Evolutionary conservation across 2,329 filamentous ascomycete genomes (phyloP).

Genomic region (Samsoniella hepiali): DNA sequence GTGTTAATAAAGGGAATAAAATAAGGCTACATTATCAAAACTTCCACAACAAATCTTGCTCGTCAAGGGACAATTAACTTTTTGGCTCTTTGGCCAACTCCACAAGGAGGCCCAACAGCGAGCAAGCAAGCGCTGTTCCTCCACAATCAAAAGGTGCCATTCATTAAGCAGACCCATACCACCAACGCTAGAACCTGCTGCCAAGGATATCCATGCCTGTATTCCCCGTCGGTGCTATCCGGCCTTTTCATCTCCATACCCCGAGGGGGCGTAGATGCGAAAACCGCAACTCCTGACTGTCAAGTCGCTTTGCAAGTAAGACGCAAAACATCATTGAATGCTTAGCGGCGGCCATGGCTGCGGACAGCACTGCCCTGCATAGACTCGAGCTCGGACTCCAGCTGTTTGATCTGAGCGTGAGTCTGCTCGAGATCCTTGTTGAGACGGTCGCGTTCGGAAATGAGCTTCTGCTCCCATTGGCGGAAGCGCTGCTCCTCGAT

Average conservation of each 20-base stretch:
- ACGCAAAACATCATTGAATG: neutral
- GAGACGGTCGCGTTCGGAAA: slow-evolving; percentile 94
- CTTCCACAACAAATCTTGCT: slow-evolving; percentile 26
- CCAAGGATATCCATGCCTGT: slow-evolving; percentile 32
- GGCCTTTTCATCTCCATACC: slow-evolving; percentile 35
- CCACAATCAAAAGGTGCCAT: slow-evolving; percentile 12
- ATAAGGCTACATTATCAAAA: slow-evolving; percentile 38
- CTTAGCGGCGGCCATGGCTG: slow-evolving; percentile 87
- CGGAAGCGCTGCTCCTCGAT: slow-evolving; percentile 99
- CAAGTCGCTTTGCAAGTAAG: slow-evolving; percentile 26
- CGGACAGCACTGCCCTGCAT: slow-evolving; percentile 89
- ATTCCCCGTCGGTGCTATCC: slow-evolving; percentile 23
- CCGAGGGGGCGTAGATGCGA: slow-evolving; percentile 30
- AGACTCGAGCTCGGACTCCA: slow-evolving; percentile 87
- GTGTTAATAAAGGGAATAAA: slow-evolving; percentile 30
- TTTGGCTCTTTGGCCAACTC: slow-evolving; percentile 14
- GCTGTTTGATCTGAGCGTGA: slow-evolving; percentile 87
- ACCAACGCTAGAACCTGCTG: neutral
- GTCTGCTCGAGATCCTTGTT: slow-evolving; percentile 99
- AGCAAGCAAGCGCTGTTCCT: slow-evolving; percentile 18
- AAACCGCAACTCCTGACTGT: slow-evolving; percentile 25
- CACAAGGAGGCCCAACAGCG: slow-evolving; percentile 11
- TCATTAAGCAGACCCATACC: slow-evolving; percentile 1
- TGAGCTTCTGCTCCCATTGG: slow-evolving; percentile 99
- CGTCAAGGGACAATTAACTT: slow-evolving; percentile 19